These are phyloP conservation scores for Fennellomyces sp. DNA, from an alignment of 371 early-diverging fungal species.

Conservation along the genomic window DNA sequence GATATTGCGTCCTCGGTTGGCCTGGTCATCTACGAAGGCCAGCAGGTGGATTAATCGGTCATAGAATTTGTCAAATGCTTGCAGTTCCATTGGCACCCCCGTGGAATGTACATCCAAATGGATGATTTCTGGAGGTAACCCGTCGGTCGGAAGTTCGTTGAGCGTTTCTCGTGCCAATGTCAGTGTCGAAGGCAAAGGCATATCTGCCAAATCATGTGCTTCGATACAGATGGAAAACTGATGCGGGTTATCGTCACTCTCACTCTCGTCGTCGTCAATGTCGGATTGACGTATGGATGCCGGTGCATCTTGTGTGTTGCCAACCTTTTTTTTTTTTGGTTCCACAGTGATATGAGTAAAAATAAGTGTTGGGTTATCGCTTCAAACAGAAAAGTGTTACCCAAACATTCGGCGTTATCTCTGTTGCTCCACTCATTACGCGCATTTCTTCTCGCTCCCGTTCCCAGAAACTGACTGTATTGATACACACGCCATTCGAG, in stretches of 20 bases:
- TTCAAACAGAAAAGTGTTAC: slow-evolving; percentile 31
- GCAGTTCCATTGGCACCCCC: slow-evolving; percentile 18
- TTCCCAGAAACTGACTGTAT: slow-evolving; percentile 53
- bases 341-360: background rate
- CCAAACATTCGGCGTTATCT: slow-evolving; percentile 61
- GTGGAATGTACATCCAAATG: slow-evolving; percentile 54
- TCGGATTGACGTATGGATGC: slow-evolving; percentile 18
- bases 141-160: slow-evolving; percentile 25
- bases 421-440: slow-evolving; percentile 53
- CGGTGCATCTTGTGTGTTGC: slow-evolving; percentile 65
- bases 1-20: slow-evolving; percentile 34
- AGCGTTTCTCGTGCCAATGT: slow-evolving; percentile 42
- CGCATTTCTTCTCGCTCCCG: slow-evolving; percentile 61
- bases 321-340: slow-evolving; percentile 40
- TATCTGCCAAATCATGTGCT: slow-evolving; percentile 59
- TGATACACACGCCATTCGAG: slow-evolving; percentile 32
- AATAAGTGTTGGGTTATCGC: background rate
- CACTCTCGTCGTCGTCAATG: slow-evolving; percentile 9
- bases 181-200: slow-evolving; percentile 50
- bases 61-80: slow-evolving; percentile 33
- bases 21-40: slow-evolving; percentile 42
- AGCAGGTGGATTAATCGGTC: slow-evolving; percentile 30
- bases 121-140: slow-evolving; percentile 49
- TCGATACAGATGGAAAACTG: slow-evolving; percentile 66
- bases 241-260: slow-evolving; percentile 37